These are phyloP conservation scores for Fallopia convolvulus DNA, from an alignment of 148 eudicot species.

Conservation along the genomic window DNA sequence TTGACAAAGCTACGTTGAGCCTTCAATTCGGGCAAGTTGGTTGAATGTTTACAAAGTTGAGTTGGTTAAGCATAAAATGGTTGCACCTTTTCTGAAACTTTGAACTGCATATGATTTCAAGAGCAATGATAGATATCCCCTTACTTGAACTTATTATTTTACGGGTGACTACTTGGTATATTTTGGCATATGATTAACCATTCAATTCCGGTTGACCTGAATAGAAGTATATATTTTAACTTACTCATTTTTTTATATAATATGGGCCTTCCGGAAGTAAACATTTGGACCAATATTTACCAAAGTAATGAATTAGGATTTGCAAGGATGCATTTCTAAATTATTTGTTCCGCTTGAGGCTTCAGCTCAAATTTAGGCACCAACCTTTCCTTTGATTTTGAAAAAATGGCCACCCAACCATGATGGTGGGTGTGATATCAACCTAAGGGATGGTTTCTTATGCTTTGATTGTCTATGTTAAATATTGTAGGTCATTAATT, in stretches of 20 bases:
- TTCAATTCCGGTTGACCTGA: background rate
- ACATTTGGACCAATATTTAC: background rate
- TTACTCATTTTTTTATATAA: background rate
- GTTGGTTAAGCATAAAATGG: background rate
- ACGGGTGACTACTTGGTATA: background rate
- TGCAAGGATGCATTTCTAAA: background rate
- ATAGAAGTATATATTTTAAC: background rate
- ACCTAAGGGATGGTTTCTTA: background rate
- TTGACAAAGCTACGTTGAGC: background rate
- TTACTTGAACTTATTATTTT: background rate
- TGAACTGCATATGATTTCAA: background rate
- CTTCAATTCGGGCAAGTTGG: too few relatives aligned
- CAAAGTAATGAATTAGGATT: background rate
- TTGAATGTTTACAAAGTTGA: background rate
- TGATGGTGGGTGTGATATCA: background rate
- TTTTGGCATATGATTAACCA: background rate
- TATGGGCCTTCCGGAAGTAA: background rate
- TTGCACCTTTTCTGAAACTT: background rate
- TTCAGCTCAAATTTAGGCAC: too few relatives aligned
- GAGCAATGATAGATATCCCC: background rate
- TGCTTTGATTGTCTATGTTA: background rate
- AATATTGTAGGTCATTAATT: constrained; percentile 61
- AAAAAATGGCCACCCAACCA: too few relatives aligned
- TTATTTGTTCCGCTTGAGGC: too few relatives aligned
- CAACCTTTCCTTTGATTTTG: too few relatives aligned